These are phyloP conservation scores for Penicillium antarcticum DNA, from an alignment of 495 filamentous ascomycete genomes.

Conservation along the genomic window DNA sequence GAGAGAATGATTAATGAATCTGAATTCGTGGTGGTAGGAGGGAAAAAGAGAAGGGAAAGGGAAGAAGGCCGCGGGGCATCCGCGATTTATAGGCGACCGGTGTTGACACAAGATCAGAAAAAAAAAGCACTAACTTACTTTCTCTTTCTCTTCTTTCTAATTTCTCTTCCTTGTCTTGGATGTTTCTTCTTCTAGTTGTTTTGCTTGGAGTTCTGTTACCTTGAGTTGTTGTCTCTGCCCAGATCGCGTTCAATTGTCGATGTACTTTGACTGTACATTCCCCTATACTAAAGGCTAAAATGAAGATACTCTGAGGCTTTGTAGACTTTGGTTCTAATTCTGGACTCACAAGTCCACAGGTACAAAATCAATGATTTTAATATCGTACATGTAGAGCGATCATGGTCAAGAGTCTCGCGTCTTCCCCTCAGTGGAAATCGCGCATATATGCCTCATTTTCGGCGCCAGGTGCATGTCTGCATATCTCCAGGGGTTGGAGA, in stretches of 20 bases:
- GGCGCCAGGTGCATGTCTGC: neutral
- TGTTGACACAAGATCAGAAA: constrained; percentile 44
- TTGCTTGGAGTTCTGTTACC: neutral
- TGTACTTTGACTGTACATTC: constrained; percentile 13
- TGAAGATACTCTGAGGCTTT: constrained; percentile 11
- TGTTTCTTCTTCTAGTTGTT: constrained; percentile 10
- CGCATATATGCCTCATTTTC: constrained; percentile 7
- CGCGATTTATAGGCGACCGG: constrained; percentile 49
- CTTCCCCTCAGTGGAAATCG: constrained; percentile 14
- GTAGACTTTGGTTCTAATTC: constrained; percentile 15
- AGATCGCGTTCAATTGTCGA: neutral
- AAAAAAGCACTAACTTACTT: constrained; percentile 16
- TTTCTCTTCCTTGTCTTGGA: constrained; percentile 8
- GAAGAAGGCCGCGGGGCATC: constrained; percentile 46
- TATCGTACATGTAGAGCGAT: too few relatives aligned
- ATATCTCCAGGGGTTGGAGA: neutral
- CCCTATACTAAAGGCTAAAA: neutral
- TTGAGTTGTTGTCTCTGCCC: neutral
- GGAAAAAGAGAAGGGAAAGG: constrained; percentile 36
- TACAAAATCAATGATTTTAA: too few relatives aligned
- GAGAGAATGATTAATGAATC: constrained; percentile 10
- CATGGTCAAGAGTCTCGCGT: neutral
- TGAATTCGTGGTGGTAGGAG: constrained; percentile 12
- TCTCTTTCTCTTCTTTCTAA: constrained; percentile 11
- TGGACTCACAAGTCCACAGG: too few relatives aligned